A percentile compares a stretch with the other conserved stretches of the same genome.
Conservation (phyloP, 257 asterid genomes). For the Sherardia arvensis region DNA sequence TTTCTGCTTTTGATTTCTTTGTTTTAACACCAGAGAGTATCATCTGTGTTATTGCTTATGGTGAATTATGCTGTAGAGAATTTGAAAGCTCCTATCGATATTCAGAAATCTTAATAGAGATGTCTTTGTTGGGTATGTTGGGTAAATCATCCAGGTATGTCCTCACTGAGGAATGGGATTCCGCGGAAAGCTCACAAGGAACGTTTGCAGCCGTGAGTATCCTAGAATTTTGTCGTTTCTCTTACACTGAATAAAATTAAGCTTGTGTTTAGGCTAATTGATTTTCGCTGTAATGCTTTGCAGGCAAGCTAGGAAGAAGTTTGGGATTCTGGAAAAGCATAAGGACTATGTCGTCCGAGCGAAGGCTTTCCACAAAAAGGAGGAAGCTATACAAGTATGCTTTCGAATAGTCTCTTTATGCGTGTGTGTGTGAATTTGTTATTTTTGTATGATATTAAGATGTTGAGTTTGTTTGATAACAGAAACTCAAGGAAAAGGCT, state of each 20-base stretch:
- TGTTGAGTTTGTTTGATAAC: conserved; percentile 14
- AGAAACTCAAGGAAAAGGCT: conserved; percentile 90
- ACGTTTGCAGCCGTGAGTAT: conserved; percentile 86
- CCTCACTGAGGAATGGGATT: conserved; percentile 71
- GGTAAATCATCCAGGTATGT: conserved; percentile 26
- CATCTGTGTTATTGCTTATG: no score
- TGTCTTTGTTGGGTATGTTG: no score
- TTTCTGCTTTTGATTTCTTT: no score
- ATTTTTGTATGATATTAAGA: background rate
- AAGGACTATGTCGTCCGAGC: conserved; percentile 89
- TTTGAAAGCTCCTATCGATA: no score
- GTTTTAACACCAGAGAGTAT: no score
- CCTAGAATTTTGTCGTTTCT: background rate
- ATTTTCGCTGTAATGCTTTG: background rate
- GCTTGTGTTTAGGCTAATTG: background rate
- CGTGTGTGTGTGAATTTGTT: background rate
- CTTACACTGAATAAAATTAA: background rate
- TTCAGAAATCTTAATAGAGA: no score
- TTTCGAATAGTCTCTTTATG: background rate
- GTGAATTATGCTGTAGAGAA: no score
- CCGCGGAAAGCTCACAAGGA: conserved; percentile 83
- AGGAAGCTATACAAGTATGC: conserved; percentile 53
- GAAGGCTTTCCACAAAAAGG: conserved; percentile 52
- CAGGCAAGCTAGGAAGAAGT: conserved; percentile 56
- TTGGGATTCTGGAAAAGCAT: conserved; percentile 80